Base-by-base conservation (phyloP, 2,329 filamentous ascomycete species). In the Parafenestella ontariensis region DNA sequence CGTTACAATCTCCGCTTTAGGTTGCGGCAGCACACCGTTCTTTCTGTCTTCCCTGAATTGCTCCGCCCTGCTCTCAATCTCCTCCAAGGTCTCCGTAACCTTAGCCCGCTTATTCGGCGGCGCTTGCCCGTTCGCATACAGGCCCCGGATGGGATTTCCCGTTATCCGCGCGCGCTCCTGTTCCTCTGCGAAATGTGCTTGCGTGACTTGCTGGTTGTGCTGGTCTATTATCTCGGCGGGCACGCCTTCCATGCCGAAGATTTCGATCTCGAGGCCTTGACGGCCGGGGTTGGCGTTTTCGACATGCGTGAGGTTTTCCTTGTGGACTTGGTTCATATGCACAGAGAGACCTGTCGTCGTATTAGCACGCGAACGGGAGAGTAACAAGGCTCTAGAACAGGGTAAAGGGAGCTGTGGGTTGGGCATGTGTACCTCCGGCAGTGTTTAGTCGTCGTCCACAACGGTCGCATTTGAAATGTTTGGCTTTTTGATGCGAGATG, bases 301-400 rank as follows among this genome's bases (percentile, higher is more conserved):
- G 70, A 99, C 92, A 40, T 87, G 86, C 18, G 86, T 87, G 45
- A 98, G 84, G 26, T 88, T 90, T 76, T 97, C 93, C 77, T 99
- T 99, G 82, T 99, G 95, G 43, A 99, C 95, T 76, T 99, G 95
- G 73, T 94, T 96, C 91, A 98, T 90, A 76, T 99, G 95, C 49
- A 99, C 95, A 31, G 90, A 91, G 56, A 99, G 86, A 81, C 95
- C 92, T 96, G 58, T 9, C 64, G 18, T 20, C 46, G 44, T 28
- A 58, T 71, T 49, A 61, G 57, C 34, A 48, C 29, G 42, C 43
- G 37, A 39, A 13, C 51, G 11, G 36, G 1, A 13, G 15, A 3
- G 28, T 31, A 6, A 3, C 5, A n/a, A 23, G 2, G 37, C 37
- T n/a, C n/a, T 4, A 21, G 37, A 24, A 23, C 13, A 1, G 21